phyloP scores from a whole-genome alignment of 2,329 filamentous ascomycete genomes.

The Exserohilum turcica region DNA sequence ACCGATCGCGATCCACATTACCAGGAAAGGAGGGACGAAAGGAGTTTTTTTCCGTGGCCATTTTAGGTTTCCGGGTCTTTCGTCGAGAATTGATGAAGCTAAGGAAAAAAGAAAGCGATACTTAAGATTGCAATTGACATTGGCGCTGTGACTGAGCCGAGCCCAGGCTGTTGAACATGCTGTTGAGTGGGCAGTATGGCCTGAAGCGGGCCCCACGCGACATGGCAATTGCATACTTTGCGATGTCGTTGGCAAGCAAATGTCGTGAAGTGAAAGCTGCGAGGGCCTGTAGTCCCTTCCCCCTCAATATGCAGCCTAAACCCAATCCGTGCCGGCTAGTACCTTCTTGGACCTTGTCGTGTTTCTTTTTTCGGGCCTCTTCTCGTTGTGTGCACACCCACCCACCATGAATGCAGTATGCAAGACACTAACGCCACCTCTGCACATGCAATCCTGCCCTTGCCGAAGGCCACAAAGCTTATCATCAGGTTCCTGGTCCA shows the following conservation, averaged over 20 bases:
- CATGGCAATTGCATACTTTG: not conserved
- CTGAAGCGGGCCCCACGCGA: not conserved
- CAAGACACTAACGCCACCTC: slow-evolving; percentile 1
- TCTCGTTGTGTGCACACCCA: slow-evolving; percentile 3
- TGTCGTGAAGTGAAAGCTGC: slow-evolving; percentile 5
- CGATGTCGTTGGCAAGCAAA: not conserved
- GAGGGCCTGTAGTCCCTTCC: not conserved
- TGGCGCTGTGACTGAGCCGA: not conserved
- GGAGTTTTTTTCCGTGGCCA: slow-evolving; percentile 1
- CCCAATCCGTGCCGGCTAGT: not conserved
- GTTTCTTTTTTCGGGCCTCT: not conserved
- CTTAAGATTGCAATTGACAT: slow-evolving; percentile 1
- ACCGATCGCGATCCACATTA: slow-evolving; percentile 5
- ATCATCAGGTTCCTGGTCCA: not conserved
- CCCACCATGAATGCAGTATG: not conserved
- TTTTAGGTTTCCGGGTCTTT: slow-evolving; percentile 1
- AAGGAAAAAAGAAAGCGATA: slow-evolving; percentile 10
- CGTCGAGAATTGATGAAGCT: slow-evolving; percentile 1
- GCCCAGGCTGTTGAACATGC: not conserved
- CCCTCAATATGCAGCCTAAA: not conserved
- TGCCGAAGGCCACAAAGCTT: not conserved
- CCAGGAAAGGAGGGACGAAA: slow-evolving; percentile 1
- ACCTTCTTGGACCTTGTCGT: not conserved
- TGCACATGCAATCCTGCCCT: not conserved
- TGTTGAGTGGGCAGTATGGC: not conserved